Percentiles rank a stretch among this genome's conserved stretches.
phyloP scores from a whole-genome alignment of 2,329 filamentous ascomycete genomes.

The Fusarium robinianum region DNA sequence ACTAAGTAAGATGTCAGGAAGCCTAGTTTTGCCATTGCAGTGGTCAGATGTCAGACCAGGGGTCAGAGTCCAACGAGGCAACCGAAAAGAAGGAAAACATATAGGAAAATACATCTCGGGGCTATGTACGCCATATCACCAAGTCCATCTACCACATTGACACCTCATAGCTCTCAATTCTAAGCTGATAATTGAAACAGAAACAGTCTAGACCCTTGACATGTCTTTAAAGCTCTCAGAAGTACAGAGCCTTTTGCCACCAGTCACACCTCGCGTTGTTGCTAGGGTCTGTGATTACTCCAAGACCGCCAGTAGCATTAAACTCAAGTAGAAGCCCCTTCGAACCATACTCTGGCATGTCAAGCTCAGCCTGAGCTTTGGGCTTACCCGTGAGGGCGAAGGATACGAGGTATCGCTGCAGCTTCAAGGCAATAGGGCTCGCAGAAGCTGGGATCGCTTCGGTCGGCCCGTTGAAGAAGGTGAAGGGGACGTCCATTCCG shows the following conservation, averaged over 20 bases:
- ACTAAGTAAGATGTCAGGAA: too few relatives aligned
- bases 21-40: too few relatives aligned
- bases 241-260: constrained; percentile 4
- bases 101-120: too few relatives aligned
- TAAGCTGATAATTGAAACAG: too few relatives aligned
- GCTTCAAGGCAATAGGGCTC: neutral
- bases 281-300: neutral
- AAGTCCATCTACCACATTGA: too few relatives aligned
- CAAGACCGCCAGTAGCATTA: neutral
- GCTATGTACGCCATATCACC: too few relatives aligned
- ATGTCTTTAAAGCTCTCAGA: too few relatives aligned
- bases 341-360: neutral
- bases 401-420: constrained; percentile 1
- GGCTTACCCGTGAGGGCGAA: neutral
- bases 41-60: too few relatives aligned
- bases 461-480: constrained; percentile 1
- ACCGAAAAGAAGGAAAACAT: too few relatives aligned
- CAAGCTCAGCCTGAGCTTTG: neutral
- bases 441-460: neutral
- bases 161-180: too few relatives aligned
- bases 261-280: neutral
- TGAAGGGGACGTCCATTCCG: neutral
- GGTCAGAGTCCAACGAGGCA: too few relatives aligned
- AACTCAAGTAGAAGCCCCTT: neutral
- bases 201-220: too few relatives aligned